Conservation (phyloP, 1,284 basidiomycete species). For the Porogramme epimiltina region DNA sequence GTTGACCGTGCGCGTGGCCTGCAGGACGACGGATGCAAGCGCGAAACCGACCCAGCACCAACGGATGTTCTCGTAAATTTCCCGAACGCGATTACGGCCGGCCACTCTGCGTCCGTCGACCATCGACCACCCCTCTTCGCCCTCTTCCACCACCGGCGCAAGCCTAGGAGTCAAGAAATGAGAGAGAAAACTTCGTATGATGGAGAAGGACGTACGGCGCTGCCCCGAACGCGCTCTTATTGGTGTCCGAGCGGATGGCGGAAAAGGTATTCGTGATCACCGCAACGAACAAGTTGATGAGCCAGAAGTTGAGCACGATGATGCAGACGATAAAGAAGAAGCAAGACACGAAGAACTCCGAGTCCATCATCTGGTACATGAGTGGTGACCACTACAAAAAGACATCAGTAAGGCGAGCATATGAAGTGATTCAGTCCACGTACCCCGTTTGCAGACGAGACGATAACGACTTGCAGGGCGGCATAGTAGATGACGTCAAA, state of each 20-base stretch:
- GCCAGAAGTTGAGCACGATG: slow-evolving; percentile 89
- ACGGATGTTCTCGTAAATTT: slow-evolving; percentile 61
- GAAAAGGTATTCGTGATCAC: slow-evolving; percentile 96
- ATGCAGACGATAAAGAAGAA: slow-evolving; percentile 89
- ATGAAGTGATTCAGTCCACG: slow-evolving; percentile 27
- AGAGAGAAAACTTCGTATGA: background rate
- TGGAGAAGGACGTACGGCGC: slow-evolving; percentile 47
- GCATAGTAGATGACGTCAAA: slow-evolving; percentile 92
- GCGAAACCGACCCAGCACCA: slow-evolving; percentile 83
- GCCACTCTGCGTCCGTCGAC: slow-evolving; percentile 45
- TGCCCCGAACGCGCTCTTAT: slow-evolving; percentile 93
- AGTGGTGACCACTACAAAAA: slow-evolving; percentile 64
- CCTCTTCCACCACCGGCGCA: slow-evolving; percentile 49
- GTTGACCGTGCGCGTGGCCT: slow-evolving; percentile 73
- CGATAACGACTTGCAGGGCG: slow-evolving; percentile 83
- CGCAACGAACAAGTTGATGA: slow-evolving; percentile 94
- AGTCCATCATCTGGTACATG: slow-evolving; percentile 93
- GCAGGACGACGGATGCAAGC: slow-evolving; percentile 71
- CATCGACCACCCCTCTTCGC: slow-evolving; percentile 59
- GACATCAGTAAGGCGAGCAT: background rate
- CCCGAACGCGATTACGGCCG: slow-evolving; percentile 50
- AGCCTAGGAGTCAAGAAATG: slow-evolving; percentile 35
- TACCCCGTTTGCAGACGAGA: slow-evolving; percentile 81
- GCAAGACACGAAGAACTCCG: slow-evolving; percentile 88
- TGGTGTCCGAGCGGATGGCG: slow-evolving; percentile 86